Base-by-base conservation (phyloP, 805 yeast species). In the Myxozyma melibiosi region DNA sequence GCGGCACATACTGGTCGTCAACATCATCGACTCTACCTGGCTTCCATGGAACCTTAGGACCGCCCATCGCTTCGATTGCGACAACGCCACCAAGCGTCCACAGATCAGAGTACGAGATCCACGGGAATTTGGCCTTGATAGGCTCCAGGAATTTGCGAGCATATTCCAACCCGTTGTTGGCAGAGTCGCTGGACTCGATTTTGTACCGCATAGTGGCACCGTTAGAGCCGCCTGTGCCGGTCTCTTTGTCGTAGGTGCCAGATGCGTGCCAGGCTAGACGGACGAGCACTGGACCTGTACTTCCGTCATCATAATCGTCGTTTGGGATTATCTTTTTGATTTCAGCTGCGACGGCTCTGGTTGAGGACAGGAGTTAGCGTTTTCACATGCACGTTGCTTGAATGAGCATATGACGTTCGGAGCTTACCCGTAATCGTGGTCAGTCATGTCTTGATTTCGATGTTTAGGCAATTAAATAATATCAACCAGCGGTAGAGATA, bases 251-350 rank as follows among this genome's bases (percentile, higher is more conserved):
- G 71, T 78, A 90, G 16, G 94, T 87, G 22, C 95, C 96, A 54
- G 88, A 80, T 31, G 85, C 81, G 70, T 89, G 96, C 96, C 96
- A 89, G 24, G 96, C 86, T 50, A 88, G 77, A 65, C 96, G 81
- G 18, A 89, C 83, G 38, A 89, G 74, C 13, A 85, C 82, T 6
- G 96, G 96, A 0, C 91, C 85, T 20, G 84, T 81, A 2, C 85
- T 80, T 4, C 87, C 87, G 67, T 83, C 86, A 65, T 84, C 88
- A 67, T 77, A 80, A 40, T 74, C 84, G 52, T 76, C 79, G 18
- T 78, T 50, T 67, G 22, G 76, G 68, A 53, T 65, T 63, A 18
- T 63, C 14, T 67, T 66, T 45, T 61, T 64, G 25, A 80, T 78
- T 5, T 73, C 79, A 35, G 68, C 68, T 39, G 69, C 68, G 5